phyloP scores from a whole-genome alignment of 768 basidiomycete species.

The Leucosporidium scottii region DNA sequence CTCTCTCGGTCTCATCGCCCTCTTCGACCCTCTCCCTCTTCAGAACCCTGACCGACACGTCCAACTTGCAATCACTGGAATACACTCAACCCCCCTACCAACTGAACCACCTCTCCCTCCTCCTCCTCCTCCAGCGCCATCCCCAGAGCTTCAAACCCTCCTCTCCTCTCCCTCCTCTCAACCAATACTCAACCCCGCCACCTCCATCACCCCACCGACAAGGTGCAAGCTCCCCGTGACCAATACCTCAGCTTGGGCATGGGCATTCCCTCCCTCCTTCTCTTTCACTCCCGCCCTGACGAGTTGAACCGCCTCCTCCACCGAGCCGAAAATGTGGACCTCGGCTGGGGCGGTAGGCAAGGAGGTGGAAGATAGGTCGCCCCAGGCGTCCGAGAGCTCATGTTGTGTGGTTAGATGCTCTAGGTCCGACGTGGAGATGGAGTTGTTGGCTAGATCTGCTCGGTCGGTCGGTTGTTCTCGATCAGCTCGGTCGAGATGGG shows the following conservation, averaged over 20 bases:
- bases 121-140: too few species aligned
- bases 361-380: conserved; percentile 51
- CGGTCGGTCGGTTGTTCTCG: too few species aligned
- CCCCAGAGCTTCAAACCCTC: too few species aligned
- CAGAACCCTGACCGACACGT: too few species aligned
- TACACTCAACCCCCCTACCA: too few species aligned
- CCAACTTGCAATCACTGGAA: too few species aligned
- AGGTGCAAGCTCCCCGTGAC: conserved; percentile 90
- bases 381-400: conserved; percentile 69
- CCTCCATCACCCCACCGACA: conserved; percentile 88
- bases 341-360: conserved; percentile 46
- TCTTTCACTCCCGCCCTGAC: conserved; percentile 46
- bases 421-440: conserved; percentile 58
- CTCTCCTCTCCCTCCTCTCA: too few species aligned
- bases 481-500: not conserved
- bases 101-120: too few species aligned
- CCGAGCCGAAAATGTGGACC: conserved; percentile 73
- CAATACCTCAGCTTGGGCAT: too few species aligned
- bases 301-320: conserved; percentile 76
- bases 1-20: too few species aligned
- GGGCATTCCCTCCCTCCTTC: too few species aligned
- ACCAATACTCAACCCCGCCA: conserved; percentile 48
- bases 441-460: conserved; percentile 63
- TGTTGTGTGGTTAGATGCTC: conserved; percentile 65
- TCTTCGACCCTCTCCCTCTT: too few species aligned